Base-by-base conservation (phyloP, 176 grass and related monocot species). In the Oryza nivara region DNA sequence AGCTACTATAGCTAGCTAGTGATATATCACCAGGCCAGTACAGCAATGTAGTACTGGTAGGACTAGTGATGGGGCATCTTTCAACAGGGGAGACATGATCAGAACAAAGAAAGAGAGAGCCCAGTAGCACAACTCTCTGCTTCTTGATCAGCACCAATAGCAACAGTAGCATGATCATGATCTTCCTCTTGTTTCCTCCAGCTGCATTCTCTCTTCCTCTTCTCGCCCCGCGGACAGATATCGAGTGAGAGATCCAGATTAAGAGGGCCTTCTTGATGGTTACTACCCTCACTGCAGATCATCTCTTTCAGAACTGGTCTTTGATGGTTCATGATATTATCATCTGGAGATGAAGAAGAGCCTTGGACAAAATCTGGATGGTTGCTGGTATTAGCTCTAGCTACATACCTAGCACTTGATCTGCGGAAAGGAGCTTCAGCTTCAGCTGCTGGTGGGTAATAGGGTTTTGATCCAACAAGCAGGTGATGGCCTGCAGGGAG, bases 231-330 rank as follows among this genome's bases (percentile, higher is more conserved):
- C 6, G 70, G 80, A 0, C 23, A 20, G 10, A 87, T 72, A 23
- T 75, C 7, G 10, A 91, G 82, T 0, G 89, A 65, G 2, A 91
- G 89, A 38, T 84, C 52, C 8, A 91, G 89, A 66, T 87, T 76
- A 72, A 87, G 40, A 80, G 51, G 32, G 16, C 25, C 70, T 63
- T 63, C n/a, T 23, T 23, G 19, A 70, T 20, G 47, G 14, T 5
- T 51, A 15, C 58, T 5, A 5, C 74, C 79, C 1, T 23, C 76
- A 5, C 54, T 40, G 20, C 3, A 2, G 25, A 34, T 1, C 7
- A n/a, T 44, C 68, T 10, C 2, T 23, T 71, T 51, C 20, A 38
- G 20, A 22, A 63, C 1, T 11, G 3, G 38, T 65, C 22, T 56
- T 43, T 86, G 74, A 73, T 51, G 11, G 15, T 75, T 79, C 74